These are phyloP conservation scores for Wallacemonas sp. DNA, from an alignment of 208 protist species.

Conservation along the genomic window DNA sequence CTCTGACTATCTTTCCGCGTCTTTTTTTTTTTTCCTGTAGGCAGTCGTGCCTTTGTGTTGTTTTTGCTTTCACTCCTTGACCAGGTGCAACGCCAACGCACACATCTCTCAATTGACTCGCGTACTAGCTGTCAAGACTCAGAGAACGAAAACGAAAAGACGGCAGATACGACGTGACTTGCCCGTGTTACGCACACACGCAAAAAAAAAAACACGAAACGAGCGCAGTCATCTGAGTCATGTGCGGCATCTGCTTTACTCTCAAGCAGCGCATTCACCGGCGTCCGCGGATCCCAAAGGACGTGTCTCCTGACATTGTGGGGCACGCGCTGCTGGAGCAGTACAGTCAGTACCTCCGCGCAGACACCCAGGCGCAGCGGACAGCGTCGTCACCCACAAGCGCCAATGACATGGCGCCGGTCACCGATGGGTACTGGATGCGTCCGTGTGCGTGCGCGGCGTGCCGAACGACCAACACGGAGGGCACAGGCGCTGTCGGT, in stretches of 20 bases:
- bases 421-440: slow-evolving; percentile 1
- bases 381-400: neutral
- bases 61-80: neutral
- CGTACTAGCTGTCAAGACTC: no score
- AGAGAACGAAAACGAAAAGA: no score
- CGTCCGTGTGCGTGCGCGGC: slow-evolving; percentile 10
- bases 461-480: neutral
- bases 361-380: neutral
- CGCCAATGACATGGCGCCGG: no score
- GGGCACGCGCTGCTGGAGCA: neutral
- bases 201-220: slow-evolving; percentile 17
- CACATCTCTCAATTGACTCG: neutral
- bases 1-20: slow-evolving; percentile 10
- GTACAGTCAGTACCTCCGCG: neutral
- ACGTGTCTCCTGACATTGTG: neutral
- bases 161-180: no score
- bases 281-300: neutral
- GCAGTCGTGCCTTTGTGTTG: neutral
- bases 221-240: slow-evolving; percentile 11
- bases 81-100: neutral
- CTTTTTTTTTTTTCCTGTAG: slow-evolving; percentile 12
- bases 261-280: slow-evolving; percentile 27
- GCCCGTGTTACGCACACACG: no score
- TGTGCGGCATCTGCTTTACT: slow-evolving; percentile 41
- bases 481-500: no score